phyloP scores from a whole-genome alignment of 345 rosid species.

The Viola odorata region DNA sequence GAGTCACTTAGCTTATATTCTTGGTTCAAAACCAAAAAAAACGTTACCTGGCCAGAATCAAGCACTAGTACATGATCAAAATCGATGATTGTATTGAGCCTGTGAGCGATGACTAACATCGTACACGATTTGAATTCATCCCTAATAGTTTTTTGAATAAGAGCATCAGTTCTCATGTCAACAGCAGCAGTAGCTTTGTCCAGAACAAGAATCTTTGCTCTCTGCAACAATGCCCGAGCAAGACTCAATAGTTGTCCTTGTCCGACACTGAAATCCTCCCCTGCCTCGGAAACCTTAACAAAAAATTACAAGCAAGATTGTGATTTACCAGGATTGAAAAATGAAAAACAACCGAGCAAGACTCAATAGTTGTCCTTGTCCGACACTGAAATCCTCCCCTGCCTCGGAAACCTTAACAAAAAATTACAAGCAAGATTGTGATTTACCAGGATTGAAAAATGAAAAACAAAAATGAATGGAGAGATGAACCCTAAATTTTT shows the following conservation, averaged over 20 bases:
- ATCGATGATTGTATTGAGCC: slow-evolving; percentile 16
- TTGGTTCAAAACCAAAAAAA: too few species aligned
- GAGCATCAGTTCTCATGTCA: slow-evolving; percentile 14
- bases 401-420: slow-evolving; percentile 16
- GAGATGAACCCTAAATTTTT: too few species aligned
- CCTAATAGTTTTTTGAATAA: slow-evolving; percentile 12
- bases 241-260: slow-evolving; percentile 20
- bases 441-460: too few species aligned
- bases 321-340: too few species aligned
- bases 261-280: slow-evolving; percentile 21
- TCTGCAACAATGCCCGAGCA: slow-evolving; percentile 7
- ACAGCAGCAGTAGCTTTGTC: slow-evolving; percentile 15
- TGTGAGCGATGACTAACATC: slow-evolving; percentile 13
- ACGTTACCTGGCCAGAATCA: slow-evolving; percentile 12
- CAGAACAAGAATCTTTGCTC: slow-evolving; percentile 12
- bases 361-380: slow-evolving; percentile 19
- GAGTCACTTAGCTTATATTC: too few species aligned
- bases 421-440: not conserved
- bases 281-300: slow-evolving; percentile 15
- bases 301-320: slow-evolving; percentile 6
- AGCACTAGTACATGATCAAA: slow-evolving; percentile 10
- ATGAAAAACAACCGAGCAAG: slow-evolving; percentile 8
- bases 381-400: slow-evolving; percentile 21
- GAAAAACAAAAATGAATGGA: too few species aligned
- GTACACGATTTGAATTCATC: slow-evolving; percentile 19